Evolutionary conservation across 495 filamentous ascomycete species (phyloP), one percentile per base, ranked within the genome.

Genomic region (Barbatosphaeria neglecta): DNA sequence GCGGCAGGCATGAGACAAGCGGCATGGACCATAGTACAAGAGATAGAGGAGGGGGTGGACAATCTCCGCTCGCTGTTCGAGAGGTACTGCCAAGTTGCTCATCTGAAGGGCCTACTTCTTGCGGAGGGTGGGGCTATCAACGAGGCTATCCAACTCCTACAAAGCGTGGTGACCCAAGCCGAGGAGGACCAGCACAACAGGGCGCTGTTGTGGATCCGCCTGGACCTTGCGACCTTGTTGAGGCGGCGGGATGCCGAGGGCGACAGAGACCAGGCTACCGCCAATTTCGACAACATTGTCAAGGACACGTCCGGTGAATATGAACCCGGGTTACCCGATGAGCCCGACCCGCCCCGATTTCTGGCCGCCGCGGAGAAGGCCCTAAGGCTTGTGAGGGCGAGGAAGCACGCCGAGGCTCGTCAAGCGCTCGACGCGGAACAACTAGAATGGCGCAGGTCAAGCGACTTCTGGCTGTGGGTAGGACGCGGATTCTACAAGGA

Each of bases 171-270:
- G 2, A 49, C 43, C 33, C 7, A 22, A 3, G 41, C 47, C 19
- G 28, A 37, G 13, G 22, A 35, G 7, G 47, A 28, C 19, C 27
- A 44, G 10, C 19, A 49, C 41, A 49, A 49, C 40, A 23, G 47
- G 6, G 28, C 47, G 1, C 31, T 49, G 41, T 35, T 49, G 16
- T 49, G 41, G 47, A 39, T 49, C 11, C 11, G 17, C 6, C 33
- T 49, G 47, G 47, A 49, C 41, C 35, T 49, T 16, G 47, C 47
- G 15, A 17, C 18, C n/a, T 19, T 49, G 41, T 31, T 49, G 15
- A 24, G 47, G 3, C 11, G 9, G 41, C 40, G 47, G 13, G 41
- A 31, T 11, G 22, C 13, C 3, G 25, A 43, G 16, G 47, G 27
- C 20, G 47, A 49, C 41, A 13, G 9, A 4, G 9, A 24, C 2